Evolutionary conservation across 2,329 filamentous ascomycete species (phyloP).

Genomic region (Chaetothyriales sp.): DNA sequence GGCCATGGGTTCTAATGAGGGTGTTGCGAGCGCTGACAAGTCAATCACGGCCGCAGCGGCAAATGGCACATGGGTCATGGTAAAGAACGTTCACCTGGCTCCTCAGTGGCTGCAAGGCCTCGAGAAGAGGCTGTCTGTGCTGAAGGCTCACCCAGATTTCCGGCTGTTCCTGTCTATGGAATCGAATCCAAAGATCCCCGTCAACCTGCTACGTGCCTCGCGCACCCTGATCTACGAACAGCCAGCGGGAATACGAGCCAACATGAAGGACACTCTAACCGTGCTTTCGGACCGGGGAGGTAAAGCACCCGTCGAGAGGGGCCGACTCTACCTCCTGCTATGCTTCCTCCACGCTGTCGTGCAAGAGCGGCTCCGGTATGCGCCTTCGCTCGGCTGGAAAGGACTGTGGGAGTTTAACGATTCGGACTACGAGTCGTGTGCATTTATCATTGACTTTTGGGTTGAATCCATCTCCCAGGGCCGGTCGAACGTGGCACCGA

Average conservation of each 20-base stretch:
- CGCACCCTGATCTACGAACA: constrained; percentile 96
- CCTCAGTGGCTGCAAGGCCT: constrained; percentile 93
- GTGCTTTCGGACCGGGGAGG: constrained; percentile 60
- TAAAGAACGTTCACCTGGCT: constrained; percentile 97
- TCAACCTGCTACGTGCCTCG: constrained; percentile 84
- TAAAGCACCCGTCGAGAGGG: constrained; percentile 79
- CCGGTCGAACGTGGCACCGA: constrained; percentile 80
- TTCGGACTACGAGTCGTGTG: constrained; percentile 97
- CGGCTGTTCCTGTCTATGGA: constrained; percentile 97
- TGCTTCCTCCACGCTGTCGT: constrained; percentile 93
- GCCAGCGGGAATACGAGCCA: constrained; percentile 85
- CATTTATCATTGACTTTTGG: constrained; percentile 92
- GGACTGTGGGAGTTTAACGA: constrained; percentile 99
- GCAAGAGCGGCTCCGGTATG: constrained; percentile 86
- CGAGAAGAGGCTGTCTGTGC: constrained; percentile 88
- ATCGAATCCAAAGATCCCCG: constrained; percentile 87
- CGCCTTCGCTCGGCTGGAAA: constrained; percentile 89
- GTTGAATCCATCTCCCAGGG: constrained; percentile 67
- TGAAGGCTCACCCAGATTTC: constrained; percentile 89
- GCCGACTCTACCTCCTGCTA: constrained; percentile 74
- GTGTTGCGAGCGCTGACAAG: constrained; percentile 81
- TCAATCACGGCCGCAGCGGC: constrained; percentile 86
- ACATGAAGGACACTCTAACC: constrained; percentile 95
- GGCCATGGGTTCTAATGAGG: constrained; percentile 97
- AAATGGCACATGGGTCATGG: constrained; percentile 83